Base-by-base conservation (phyloP, 306 rosid species). In the Rosa chinensis region DNA sequence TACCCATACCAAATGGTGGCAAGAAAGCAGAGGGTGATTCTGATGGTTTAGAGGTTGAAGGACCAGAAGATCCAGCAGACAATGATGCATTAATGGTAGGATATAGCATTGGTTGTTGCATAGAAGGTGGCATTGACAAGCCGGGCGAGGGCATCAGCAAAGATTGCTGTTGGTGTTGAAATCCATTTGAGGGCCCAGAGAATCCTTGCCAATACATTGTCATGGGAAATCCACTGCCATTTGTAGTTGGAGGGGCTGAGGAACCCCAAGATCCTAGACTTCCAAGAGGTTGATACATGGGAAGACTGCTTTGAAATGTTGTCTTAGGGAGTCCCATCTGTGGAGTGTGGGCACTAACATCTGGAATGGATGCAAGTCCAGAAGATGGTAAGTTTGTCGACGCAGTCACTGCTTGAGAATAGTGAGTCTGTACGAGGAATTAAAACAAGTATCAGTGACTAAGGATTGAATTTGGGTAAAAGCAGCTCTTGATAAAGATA, bases 161-260 rank as follows among this genome's bases (percentile, higher is more conserved):
- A 61, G 97, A 77, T 74, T 91, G 99, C 72, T 92, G 98, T 39
- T 86, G 94, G 11, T 89, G 94, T 66, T 94, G 93, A 79, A 88
- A 91, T 59, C 90, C 99, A 79, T 79, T 88, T 55, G 94, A 86
- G 32, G 97, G 88, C 74, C 94, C 94, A 85, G 93, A 89, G 66
- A 88, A 94, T 85, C 97, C 99, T 87, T 89, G 99, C 99, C 97
- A 94, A 80, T 91, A 92, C 97, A 94, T 87, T 52, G 97, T 91
- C 92, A 92, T 77, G 18, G 94, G 87, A 75, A 92, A 88, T 69
- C 93, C 96, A 45, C 90, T 87, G 75, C 90, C 92, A 87, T 87
- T 92, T 82, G 93, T 85, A 81, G 74, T 87, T 80, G 93, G 91
- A 67, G 90, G 89, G 92, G 81, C 21, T 91, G 88, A 48, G 92